Percentiles rank a stretch among this genome's conserved stretches.
Conservation (phyloP, 2,329 filamentous ascomycete species). For the Tolypocladium nubicola region DNA sequence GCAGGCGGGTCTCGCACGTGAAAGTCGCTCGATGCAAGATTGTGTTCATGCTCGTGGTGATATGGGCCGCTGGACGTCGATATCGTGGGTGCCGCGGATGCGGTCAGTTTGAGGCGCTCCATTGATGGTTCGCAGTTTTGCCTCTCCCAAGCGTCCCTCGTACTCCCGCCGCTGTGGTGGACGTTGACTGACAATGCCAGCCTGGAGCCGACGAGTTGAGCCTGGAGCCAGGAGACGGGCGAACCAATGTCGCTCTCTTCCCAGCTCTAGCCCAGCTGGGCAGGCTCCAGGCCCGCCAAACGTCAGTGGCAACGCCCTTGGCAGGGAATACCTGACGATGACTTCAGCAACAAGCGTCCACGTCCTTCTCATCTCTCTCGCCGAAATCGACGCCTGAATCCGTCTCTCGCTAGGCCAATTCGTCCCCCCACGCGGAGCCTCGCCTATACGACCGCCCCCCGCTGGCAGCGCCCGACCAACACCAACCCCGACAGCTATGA, state of each 20-base stretch:
- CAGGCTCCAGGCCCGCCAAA: neutral
- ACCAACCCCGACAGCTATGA: conserved; percentile 44
- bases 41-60: neutral
- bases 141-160: neutral
- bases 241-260: neutral
- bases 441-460: neutral
- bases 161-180: neutral
- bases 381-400: neutral
- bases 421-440: neutral
- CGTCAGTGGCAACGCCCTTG: neutral
- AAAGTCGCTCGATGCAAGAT: neutral
- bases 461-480: neutral
- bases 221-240: too few relatives aligned
- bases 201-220: too few relatives aligned
- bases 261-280: neutral
- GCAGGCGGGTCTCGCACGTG: neutral
- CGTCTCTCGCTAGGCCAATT: neutral
- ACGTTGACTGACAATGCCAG: too few relatives aligned
- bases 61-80: neutral
- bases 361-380: neutral
- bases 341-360: too few relatives aligned
- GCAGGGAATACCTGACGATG: neutral
- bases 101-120: neutral
- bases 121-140: neutral
- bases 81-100: neutral